These are phyloP conservation scores for Trichoderma koningii DNA, from an alignment of 2,329 filamentous ascomycete species.

Conservation along the genomic window DNA sequence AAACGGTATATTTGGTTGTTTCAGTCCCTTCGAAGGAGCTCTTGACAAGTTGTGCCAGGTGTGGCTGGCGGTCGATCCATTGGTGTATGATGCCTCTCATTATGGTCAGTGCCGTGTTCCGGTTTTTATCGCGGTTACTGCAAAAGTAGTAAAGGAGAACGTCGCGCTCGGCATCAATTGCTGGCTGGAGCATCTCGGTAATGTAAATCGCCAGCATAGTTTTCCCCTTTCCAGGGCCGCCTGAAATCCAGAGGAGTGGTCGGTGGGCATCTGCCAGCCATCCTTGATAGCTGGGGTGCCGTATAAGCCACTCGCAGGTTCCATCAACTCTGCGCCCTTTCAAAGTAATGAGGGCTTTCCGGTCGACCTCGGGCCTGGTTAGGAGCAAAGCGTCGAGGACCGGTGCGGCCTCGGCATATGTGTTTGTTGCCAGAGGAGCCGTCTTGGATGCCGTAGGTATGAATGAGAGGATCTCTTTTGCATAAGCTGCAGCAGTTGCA, in stretches of 20 bases:
- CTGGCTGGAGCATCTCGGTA: slow-evolving; percentile 1
- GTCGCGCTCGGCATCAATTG: not conserved
- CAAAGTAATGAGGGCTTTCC: slow-evolving; percentile 10
- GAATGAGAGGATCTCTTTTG: slow-evolving; percentile 14
- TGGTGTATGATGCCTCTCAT: slow-evolving; percentile 23
- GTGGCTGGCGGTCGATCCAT: slow-evolving; percentile 10
- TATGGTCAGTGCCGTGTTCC: slow-evolving; percentile 9
- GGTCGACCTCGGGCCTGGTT: slow-evolving; percentile 8
- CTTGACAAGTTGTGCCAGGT: slow-evolving; percentile 4
- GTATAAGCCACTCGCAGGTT: slow-evolving; percentile 16
- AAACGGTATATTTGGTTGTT: slow-evolving; percentile 19
- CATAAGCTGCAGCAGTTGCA: not conserved
- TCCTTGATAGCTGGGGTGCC: slow-evolving; percentile 8
- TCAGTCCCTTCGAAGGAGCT: slow-evolving; percentile 5
- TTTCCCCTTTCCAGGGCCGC: slow-evolving; percentile 14
- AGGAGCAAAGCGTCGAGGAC: slow-evolving; percentile 5
- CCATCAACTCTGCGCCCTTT: slow-evolving; percentile 16
- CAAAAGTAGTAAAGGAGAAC: slow-evolving; percentile 18
- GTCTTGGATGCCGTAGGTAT: not conserved
- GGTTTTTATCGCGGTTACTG: slow-evolving; percentile 15
- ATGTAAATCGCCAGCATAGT: slow-evolving; percentile 18
- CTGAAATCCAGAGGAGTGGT: slow-evolving; percentile 15
- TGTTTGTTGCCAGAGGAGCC: slow-evolving; percentile 9
- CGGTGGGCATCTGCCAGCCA: slow-evolving; percentile 1
- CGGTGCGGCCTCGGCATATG: slow-evolving; percentile 8